Base-by-base conservation (phyloP, 768 basidiomycete species). In the Tephrocybe sp. region DNA sequence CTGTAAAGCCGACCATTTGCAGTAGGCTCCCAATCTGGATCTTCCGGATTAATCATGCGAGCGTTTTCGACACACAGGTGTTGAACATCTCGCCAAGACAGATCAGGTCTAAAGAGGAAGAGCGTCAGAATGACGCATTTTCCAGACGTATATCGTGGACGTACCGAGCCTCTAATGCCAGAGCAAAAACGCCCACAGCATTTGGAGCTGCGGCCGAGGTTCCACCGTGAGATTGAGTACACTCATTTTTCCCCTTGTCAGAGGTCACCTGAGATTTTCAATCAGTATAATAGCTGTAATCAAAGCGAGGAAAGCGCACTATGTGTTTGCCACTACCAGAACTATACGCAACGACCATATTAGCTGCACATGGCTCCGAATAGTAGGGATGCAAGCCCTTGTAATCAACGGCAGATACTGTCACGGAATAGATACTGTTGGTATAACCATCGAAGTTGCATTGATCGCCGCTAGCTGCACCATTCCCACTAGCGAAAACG, bases 371-470 rank as follows among this genome's bases (percentile, higher is more conserved):
- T n/a, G 92, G 72, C 67, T 99, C 97, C 3, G 95, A 97, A 60
- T 99, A 98, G 63, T 90, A 92, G 12, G 97, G 97, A 62, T 97
- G 97, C 25, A 94, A 69, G 13, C 94, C 95, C 63, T 91, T 90
- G 65, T 86, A 83, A 61, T 98, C 97, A 51, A 98, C 77, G 0
- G 97, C 91, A n/a, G 93, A 86, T 23, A 99, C 92, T 0, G 97
- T 99, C 36, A 99, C 83, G 6, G 90, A 91, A 69, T 91, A 97
- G 50, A 98, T 94, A 60, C 88, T 91, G 64, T 99, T 99, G 11
- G 97, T 99, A 66, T 99, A 99, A 6, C 97, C 97, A 58, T 98
- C 95, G 62, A 99, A 98, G 65, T 99, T 99, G 74, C 97, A 99
- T 66, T 98, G 95, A 62, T 99, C 97, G 15, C 88, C 91, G 47